Evolutionary conservation across 768 basidiomycete species (phyloP).

Genomic region (Strobilomyces confusus): DNA sequence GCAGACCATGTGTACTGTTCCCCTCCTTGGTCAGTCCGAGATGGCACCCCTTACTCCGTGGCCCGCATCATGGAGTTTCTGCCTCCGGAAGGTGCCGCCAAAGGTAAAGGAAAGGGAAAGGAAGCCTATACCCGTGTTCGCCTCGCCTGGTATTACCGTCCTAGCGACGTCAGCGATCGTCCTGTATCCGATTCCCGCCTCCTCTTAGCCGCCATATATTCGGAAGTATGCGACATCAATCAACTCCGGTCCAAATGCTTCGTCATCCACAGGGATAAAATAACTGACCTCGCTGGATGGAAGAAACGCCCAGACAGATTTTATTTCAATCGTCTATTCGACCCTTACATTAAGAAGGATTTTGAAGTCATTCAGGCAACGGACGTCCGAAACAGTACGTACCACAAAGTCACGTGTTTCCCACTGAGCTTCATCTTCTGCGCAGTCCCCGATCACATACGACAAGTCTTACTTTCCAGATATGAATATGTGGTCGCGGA

Average conservation of each 20-base stretch:
- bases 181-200: slow-evolving; percentile 87
- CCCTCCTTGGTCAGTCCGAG: slow-evolving; percentile 85
- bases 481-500: slow-evolving; percentile 97
- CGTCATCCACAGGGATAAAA: slow-evolving; percentile 94
- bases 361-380: slow-evolving; percentile 90
- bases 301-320: slow-evolving; percentile 93
- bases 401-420: slow-evolving; percentile 21
- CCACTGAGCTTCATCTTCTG: slow-evolving; percentile 9
- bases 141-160: slow-evolving; percentile 95
- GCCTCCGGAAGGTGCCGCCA: slow-evolving; percentile 68
- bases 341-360: slow-evolving; percentile 97
- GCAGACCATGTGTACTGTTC: slow-evolving; percentile 97
- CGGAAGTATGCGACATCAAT: slow-evolving; percentile 92
- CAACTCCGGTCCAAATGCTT: slow-evolving; percentile 91
- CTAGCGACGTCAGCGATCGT: slow-evolving; percentile 92
- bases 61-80: slow-evolving; percentile 97
- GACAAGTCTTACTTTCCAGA: slow-evolving; percentile 68
- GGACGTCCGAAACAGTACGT: slow-evolving; percentile 85
- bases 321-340: slow-evolving; percentile 93
- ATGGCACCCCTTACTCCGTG: slow-evolving; percentile 93
- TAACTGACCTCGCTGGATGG: slow-evolving; percentile 88
- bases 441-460: slow-evolving; percentile 77
- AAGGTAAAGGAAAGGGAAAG: slow-evolving; percentile 61
- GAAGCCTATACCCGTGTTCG: slow-evolving; percentile 79
- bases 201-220: slow-evolving; percentile 92